A percentile compares a stretch with the other conserved stretches of the same genome.
Evolutionary conservation across 108 stramenopile genomes (phyloP).

Genomic region (Chaetoceros tenuissimus): DNA sequence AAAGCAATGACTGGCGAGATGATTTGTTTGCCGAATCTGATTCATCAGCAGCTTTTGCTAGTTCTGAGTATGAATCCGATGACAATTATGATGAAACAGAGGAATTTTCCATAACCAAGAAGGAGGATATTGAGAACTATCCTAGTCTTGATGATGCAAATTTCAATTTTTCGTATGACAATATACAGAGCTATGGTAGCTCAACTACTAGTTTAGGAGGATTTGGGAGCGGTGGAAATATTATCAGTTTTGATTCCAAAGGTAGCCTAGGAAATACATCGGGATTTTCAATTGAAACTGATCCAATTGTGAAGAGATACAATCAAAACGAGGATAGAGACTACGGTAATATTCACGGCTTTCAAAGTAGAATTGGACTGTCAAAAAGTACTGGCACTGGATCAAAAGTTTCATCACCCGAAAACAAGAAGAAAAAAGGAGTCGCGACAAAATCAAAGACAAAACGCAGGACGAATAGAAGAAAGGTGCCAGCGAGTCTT

Average conservation of each 20-base stretch:
- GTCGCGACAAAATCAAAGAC: background rate
- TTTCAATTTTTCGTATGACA: background rate
- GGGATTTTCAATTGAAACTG: background rate
- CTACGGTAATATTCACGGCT: background rate
- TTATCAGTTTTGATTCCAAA: background rate
- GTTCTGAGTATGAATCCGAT: constrained; percentile 10
- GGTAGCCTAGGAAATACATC: background rate
- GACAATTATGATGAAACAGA: background rate
- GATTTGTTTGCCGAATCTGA: constrained; percentile 75
- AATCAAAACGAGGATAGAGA: background rate
- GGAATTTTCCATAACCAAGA: too few relatives aligned
- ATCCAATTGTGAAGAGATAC: background rate
- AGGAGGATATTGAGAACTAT: background rate
- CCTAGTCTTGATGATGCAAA: background rate
- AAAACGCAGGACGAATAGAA: constrained; percentile 2
- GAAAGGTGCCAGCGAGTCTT: constrained; percentile 45
- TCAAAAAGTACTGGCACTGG: background rate
- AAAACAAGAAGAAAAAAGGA: background rate
- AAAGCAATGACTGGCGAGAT: constrained; percentile 60
- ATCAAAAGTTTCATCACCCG: background rate
- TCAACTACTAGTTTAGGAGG: background rate
- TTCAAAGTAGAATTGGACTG: too few relatives aligned
- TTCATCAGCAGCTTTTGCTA: constrained; percentile 58
- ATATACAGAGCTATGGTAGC: background rate
- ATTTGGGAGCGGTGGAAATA: background rate